Percentiles rank a stretch among this genome's conserved stretches.
These are phyloP conservation scores for Annulohypoxylon bovei DNA, from an alignment of 495 filamentous ascomycete species.

Conservation along the genomic window DNA sequence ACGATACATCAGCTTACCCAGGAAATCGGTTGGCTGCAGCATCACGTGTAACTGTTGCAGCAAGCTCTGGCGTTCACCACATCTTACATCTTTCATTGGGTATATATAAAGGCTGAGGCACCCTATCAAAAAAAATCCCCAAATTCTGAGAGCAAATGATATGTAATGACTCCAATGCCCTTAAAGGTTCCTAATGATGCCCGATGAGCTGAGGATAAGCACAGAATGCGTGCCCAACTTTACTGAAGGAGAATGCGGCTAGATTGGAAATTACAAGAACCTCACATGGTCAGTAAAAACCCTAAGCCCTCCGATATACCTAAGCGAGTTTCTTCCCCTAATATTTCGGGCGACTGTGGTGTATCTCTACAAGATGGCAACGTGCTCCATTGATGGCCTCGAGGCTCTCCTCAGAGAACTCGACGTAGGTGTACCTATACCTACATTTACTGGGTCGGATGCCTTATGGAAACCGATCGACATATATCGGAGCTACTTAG, in stretches of 20 bases:
- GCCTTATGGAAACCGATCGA: neutral
- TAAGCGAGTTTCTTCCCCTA: neutral
- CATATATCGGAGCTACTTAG: constrained; percentile 2
- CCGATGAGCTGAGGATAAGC: neutral
- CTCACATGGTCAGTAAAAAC: neutral
- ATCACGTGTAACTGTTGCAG: neutral
- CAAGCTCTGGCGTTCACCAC: neutral
- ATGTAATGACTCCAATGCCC: neutral
- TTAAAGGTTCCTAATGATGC: neutral
- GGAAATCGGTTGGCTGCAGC: neutral
- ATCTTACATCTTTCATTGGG: neutral
- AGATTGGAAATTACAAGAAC: neutral
- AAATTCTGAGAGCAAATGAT: neutral
- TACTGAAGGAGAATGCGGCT: neutral
- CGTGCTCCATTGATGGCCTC: neutral
- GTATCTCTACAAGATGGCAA: neutral
- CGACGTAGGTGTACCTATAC: neutral
- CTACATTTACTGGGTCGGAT: neutral
- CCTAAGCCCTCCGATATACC: neutral
- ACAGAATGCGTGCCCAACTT: neutral
- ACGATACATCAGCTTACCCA: neutral
- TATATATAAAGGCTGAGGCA: neutral
- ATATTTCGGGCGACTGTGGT: neutral
- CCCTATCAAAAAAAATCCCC: neutral
- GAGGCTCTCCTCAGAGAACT: constrained; percentile 1